Evolutionary conservation across 164 flowering plant species (phyloP), one percentile per base, ranked within the genome.

Genomic region (Vitis rupestris): DNA sequence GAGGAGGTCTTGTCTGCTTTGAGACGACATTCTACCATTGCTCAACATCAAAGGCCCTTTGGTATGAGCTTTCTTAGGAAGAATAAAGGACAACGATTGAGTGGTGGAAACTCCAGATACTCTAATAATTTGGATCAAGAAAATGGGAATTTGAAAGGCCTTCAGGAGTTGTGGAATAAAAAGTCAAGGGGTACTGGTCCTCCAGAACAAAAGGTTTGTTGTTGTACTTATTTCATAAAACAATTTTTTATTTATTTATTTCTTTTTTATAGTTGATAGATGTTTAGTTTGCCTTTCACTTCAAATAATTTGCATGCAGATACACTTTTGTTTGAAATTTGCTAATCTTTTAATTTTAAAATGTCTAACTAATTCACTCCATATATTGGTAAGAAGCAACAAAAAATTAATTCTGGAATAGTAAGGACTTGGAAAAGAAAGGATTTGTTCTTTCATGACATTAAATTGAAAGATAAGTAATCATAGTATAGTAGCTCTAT

Each of bases 1-100:
- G 93, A 90, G 69, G 96, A 93, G 52, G 92, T 95, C 74, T 81
- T 95, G 76, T 84, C 92, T 78, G 81, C 97, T 73, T 65, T 93
- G 74, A 86, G 86, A 73, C 87, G 93, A 17, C 97, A 95, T 84
- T 87, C 94, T 70, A 79, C 92, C 13, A 64, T 78, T 27, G 63
- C 87, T 70, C 91, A 88, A 55, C 81, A 85, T 59, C n/a, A n/a
- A 44, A 90, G 83, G 68, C 69, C 23, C 17, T 80, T 77, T 67
- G 75, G 67, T 64, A 80, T 65, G 59, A 81, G 74, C 72, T 82
- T 69, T 72, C 27, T 70, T 19, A 74, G 83, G 74, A 86, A 81
- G 54, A 78, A 82, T 64, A 82, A 78, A 68, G 79, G 75, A 53
- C 4, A 73, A 12, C 61, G 74, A 69, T 80, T 72, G 16, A 64